Evolutionary conservation across 345 rosid genomes (phyloP), one percentile per base, ranked within the genome.

Genomic region (Geranium rotundifolium): DNA sequence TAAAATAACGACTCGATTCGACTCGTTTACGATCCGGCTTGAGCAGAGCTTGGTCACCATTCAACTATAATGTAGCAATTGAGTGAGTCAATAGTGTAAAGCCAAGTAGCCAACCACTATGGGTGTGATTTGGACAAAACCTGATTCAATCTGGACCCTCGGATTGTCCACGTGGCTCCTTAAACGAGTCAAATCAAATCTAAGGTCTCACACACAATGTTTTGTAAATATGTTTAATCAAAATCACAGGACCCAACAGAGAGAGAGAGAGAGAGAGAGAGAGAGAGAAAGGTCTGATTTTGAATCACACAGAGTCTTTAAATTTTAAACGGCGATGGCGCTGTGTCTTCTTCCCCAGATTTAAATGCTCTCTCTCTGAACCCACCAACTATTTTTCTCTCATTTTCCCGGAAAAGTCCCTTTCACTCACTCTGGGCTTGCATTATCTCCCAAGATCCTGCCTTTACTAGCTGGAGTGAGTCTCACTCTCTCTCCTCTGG

Each of bases 351-450:
- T 46, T 61, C 56, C 63, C 14, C 73, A 34, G 57, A 50, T 63
- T 69, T 75, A 31, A 68, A 71, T 80, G 75, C 76, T 64, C 63
- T 20, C 67, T 20, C 46, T 37, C 59, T 19, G 57, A 64, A 63
- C 65, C 63, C 58, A 18, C n/a, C 67, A 29, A 17, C 59, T 1
- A n/a, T 29, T 37, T 63, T 41, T 49, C 27, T 23, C 39, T 70
- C 59, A 46, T 12, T 46, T 46, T 46, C 52, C 52, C 52, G 52
- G 52, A 12, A 46, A 46, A 46, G 12, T 46, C 52, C 16, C 52
- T 7, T 9, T 46, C 15, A 7, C 16, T 46, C 52, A 3, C 52
- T 46, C 52, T 46, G 52, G 52, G 14, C 12, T 46, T 14, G 16
- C 52, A 46, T 46, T 10, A 46, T 46, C 52, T 12, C 16, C 52